phyloP scores from a whole-genome alignment of 768 basidiomycete genomes.

The Russula sp. region DNA sequence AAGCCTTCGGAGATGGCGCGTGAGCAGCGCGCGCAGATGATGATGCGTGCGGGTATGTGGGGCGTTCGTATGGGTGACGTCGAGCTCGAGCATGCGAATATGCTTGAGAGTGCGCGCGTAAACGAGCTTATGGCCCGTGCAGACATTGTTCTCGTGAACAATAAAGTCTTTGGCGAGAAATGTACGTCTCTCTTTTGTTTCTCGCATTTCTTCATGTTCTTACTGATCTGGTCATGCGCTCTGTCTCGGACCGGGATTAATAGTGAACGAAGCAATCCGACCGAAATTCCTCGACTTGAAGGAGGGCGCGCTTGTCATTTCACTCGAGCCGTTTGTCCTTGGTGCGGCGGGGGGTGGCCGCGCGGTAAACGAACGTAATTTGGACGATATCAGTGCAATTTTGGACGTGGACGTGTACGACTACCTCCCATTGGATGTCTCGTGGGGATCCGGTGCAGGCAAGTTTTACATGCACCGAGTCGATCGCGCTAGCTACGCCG shows the following conservation, averaged over 20 bases:
- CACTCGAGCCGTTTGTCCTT: slow-evolving; percentile 75
- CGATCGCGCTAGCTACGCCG: slow-evolving; percentile 61
- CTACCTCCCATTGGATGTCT: slow-evolving; percentile 48
- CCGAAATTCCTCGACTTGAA: slow-evolving; percentile 93
- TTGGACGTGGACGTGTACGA: slow-evolving; percentile 52
- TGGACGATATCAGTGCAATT: slow-evolving; percentile 77
- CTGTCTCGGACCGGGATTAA: background rate
- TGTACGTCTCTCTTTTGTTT: slow-evolving; percentile 48
- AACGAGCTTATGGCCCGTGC: slow-evolving; percentile 71
- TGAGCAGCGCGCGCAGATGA: slow-evolving; percentile 70
- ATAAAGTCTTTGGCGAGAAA: slow-evolving; percentile 75
- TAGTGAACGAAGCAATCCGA: slow-evolving; percentile 84
- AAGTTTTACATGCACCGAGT: slow-evolving; percentile 75
- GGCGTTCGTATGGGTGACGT: slow-evolving; percentile 73
- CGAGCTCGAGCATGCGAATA: slow-evolving; percentile 82
- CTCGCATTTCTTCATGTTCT: slow-evolving; percentile 1
- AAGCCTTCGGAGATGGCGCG: slow-evolving; percentile 79
- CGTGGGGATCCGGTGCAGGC: slow-evolving; percentile 73
- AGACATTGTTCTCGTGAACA: slow-evolving; percentile 89
- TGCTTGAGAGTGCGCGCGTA: slow-evolving; percentile 66
- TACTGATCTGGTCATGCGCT: slow-evolving; percentile 10
- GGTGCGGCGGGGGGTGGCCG: slow-evolving; percentile 61
- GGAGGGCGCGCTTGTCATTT: slow-evolving; percentile 87
- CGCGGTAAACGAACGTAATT: slow-evolving; percentile 74
- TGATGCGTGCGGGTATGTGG: slow-evolving; percentile 86